Evolutionary conservation across 139 green algal species (phyloP), one percentile per base, ranked within the genome.

Genomic region (Chlamydomonas schloesseri): DNA sequence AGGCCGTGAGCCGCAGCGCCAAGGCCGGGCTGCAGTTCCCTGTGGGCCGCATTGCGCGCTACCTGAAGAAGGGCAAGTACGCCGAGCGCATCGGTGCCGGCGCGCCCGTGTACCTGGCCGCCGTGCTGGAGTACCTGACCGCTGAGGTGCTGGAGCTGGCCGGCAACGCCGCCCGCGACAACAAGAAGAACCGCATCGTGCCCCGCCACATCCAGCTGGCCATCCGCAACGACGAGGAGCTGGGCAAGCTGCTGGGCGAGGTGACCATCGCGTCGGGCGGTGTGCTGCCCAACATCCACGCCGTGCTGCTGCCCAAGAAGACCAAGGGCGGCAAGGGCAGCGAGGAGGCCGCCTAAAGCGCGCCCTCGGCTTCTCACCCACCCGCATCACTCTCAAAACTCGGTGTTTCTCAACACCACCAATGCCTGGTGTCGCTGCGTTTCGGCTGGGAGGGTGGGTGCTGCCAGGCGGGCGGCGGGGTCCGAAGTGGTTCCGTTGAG

Each of bases 11-110:
- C 88, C 91, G 94, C 75, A 96, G 91, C 71, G 88, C 94, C 87
- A 99, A 99, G 95, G 96, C 96, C 33, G 95, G 95, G 21, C 95
- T 97, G 75, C 95, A 97, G 93, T 98, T 98, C 91, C 95, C 95
- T 21, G 95, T 98, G 87, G 91, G 95, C 62, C 90, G 95, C 83
- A 94, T 97, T 64, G 95, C 93, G 34, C 91, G 96, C 69, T 98
- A 95, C 91, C 90, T 98, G 29, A 97, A 97, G 88, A 94, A 95
- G 87, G 92, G 92, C 73, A 87, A 91, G 74, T 95, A 94, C 53
- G 90, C 92, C 17, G 80, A 91, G 71, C 89, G 94, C 73, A 73
- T 94, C 47, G 93, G 92, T 33, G 92, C 88, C 73, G 93, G 90
- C 71, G 93, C 93, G 14, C 93, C 93, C 34, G 91, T 96, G 31